phyloP scores from a whole-genome alignment of 1,284 basidiomycete species.

The Sporisorium iseilematis-ciliati region DNA sequence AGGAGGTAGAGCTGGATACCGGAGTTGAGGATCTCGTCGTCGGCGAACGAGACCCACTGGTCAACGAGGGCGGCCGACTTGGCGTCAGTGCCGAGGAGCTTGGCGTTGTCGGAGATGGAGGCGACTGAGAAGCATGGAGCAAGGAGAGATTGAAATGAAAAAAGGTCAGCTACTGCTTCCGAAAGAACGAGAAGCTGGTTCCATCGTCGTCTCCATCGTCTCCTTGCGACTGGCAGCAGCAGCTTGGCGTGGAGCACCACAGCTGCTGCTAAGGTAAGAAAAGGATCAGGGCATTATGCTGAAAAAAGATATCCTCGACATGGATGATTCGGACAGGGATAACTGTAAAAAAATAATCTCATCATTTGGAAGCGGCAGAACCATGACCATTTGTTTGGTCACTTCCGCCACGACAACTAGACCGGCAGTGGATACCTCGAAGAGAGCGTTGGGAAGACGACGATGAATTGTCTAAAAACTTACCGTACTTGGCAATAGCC shows the following conservation, averaged over 20 bases:
- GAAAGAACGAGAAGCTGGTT: neutral
- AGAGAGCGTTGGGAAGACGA: neutral
- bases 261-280: constrained; percentile 1
- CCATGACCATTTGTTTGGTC: neutral
- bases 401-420: neutral
- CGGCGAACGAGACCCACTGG: constrained; percentile 78
- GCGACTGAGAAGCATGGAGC: constrained; percentile 75
- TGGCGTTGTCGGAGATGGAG: constrained; percentile 77
- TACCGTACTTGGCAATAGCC: constrained; percentile 89
- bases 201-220: constrained; percentile 2
- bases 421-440: constrained; percentile 5
- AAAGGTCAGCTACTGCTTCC: constrained; percentile 16
- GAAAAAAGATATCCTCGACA: constrained; percentile 74
- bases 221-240: neutral
- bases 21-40: constrained; percentile 73
- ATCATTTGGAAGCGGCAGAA: constrained; percentile 65
- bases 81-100: constrained; percentile 76
- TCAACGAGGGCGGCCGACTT: constrained; percentile 75
- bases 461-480: constrained; percentile 71
- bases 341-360: constrained; percentile 70
- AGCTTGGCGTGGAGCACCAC: too few species aligned
- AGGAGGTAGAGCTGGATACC: constrained; percentile 54
- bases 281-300: constrained; percentile 58
- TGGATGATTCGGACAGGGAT: constrained; percentile 70
- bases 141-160: neutral